Evolutionary conservation across 768 basidiomycete species (phyloP).

Genomic region (Cantharellus anzutake): DNA sequence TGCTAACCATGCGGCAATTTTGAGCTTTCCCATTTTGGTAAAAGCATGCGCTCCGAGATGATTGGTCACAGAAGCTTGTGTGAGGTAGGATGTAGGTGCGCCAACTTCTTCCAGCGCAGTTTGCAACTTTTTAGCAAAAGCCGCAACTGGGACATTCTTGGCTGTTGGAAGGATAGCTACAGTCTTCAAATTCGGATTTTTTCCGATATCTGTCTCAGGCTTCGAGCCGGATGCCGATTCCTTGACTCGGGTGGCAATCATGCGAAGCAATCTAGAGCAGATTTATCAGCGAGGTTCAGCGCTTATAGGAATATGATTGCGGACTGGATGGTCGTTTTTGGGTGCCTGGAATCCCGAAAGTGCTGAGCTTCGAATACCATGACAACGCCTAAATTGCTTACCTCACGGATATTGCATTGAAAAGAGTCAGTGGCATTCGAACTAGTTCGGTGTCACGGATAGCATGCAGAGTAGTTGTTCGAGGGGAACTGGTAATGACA

Average conservation of each 20-base stretch:
- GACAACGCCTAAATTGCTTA: constrained; percentile 12
- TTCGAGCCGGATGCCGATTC: constrained; percentile 37
- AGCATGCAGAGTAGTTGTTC: constrained; percentile 85
- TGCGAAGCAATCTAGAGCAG: constrained; percentile 42
- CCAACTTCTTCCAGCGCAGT: constrained; percentile 79
- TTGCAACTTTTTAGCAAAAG: constrained; percentile 79
- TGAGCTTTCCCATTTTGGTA: constrained; percentile 90
- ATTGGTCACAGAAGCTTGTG: constrained; percentile 80
- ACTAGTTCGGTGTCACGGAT: constrained; percentile 97
- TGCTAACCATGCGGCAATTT: constrained; percentile 85
- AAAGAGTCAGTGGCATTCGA: constrained; percentile 89
- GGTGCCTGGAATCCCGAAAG: constrained; percentile 32
- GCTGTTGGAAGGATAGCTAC: constrained; percentile 82
- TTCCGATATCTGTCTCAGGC: constrained; percentile 34
- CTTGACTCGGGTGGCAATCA: constrained; percentile 84
- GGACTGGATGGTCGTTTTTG: constrained; percentile 69
- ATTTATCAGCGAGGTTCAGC: neutral
- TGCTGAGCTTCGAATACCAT: neutral
- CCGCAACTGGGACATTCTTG: constrained; percentile 72
- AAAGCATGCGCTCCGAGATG: constrained; percentile 93
- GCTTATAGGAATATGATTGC: constrained; percentile 9
- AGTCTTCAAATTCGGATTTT: constrained; percentile 82
- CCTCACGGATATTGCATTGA: constrained; percentile 90
- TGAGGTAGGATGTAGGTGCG: constrained; percentile 81
- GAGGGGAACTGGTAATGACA: constrained; percentile 78